These are phyloP conservation scores for Jaapia argillacea DNA, from an alignment of 768 basidiomycete genomes.

Conservation along the genomic window DNA sequence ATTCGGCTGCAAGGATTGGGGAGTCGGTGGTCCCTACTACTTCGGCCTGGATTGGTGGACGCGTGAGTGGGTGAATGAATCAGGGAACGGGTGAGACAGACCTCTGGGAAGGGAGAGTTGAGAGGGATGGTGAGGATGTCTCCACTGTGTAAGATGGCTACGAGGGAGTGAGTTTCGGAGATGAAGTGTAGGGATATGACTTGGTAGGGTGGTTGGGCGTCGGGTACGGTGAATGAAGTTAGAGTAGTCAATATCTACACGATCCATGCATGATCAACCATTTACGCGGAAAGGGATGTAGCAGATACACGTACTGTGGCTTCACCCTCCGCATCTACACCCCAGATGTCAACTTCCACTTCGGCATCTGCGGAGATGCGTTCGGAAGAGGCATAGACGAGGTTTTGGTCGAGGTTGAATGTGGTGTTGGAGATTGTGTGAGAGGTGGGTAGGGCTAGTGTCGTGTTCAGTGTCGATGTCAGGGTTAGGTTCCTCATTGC, in stretches of 20 bases:
- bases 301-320: slow-evolving; percentile 1
- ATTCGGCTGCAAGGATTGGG: slow-evolving; percentile 73
- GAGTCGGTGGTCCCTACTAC: slow-evolving; percentile 82
- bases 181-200: slow-evolving; percentile 60
- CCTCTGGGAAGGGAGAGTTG: too few relatives aligned
- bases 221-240: slow-evolving; percentile 10
- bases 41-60: slow-evolving; percentile 53
- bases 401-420: slow-evolving; percentile 58
- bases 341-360: slow-evolving; percentile 54
- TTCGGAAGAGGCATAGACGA: slow-evolving; percentile 51
- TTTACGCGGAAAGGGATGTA: too few relatives aligned
- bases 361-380: slow-evolving; percentile 31
- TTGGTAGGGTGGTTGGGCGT: slow-evolving; percentile 25
- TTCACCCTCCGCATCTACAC: slow-evolving; percentile 10
- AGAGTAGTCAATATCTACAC: slow-evolving; percentile 10
- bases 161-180: slow-evolving; percentile 60
- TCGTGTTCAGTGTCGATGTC: slow-evolving; percentile 26
- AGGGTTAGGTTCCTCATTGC: background rate
- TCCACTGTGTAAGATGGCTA: slow-evolving; percentile 61
- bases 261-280: too few relatives aligned
- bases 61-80: too few relatives aligned
- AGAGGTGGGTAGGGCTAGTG: too few relatives aligned
- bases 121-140: slow-evolving; percentile 69
- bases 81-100: too few relatives aligned
- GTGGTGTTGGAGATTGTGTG: too few relatives aligned